A percentile compares a stretch with the other conserved stretches of the same genome.
These are phyloP conservation scores for Carex myosuroides DNA, from an alignment of 176 grass and related monocot species.

Conservation along the genomic window DNA sequence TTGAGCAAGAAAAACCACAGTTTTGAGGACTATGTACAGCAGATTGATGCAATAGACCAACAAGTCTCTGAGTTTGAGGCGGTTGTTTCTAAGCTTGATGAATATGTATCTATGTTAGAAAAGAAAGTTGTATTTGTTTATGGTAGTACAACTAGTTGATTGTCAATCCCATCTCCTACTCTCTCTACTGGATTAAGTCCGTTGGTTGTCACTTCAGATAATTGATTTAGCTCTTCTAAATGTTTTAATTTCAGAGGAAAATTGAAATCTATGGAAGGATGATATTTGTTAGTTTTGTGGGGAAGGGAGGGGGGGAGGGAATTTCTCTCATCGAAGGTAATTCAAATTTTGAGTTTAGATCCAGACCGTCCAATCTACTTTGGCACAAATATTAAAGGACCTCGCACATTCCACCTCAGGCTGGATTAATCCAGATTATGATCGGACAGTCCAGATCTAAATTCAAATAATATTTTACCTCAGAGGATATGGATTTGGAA, in stretches of 20 bases:
- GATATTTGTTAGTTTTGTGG: not conserved
- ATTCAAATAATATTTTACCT: no score
- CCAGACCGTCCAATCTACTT: no score
- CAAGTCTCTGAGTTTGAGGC: conserved; percentile 89
- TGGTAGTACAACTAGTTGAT: conserved; percentile 24
- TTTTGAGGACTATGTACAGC: conserved; percentile 52
- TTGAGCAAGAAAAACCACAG: conserved; percentile 66
- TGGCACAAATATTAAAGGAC: no score
- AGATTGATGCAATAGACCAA: conserved; percentile 73
- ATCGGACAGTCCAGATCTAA: no score
- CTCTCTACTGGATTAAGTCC: not conserved
- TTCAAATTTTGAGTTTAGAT: no score
- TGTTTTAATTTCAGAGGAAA: not conserved
- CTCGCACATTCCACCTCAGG: no score
- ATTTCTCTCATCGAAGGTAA: no score
- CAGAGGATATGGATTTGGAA: no score
- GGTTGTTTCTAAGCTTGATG: conserved; percentile 80
- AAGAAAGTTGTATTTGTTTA: conserved; percentile 72
- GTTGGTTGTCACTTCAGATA: not conserved
- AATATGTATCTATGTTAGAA: conserved; percentile 65
- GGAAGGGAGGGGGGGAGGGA: no score
- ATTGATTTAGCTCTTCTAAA: not conserved
- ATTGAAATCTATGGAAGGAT: not conserved
- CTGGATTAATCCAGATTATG: no score
- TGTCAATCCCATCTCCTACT: not conserved